Evolutionary conservation across 108 stramenopile species (phyloP), one percentile per base, ranked within the genome.

Genomic region (Epipyxis sp.): DNA sequence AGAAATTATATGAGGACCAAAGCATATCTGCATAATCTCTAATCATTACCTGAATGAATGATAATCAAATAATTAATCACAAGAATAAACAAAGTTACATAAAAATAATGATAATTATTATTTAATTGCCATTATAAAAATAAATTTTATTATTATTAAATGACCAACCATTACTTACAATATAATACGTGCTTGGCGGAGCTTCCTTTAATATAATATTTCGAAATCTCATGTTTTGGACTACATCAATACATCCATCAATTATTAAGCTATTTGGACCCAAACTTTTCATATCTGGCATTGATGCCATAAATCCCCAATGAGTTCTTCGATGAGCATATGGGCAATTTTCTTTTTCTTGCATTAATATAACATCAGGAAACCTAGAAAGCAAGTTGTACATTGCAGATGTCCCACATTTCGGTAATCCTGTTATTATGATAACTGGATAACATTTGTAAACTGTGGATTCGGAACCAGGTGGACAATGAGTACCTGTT

Each of bases 301-400:
- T 20, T 25, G 54, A 57, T 20, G 16, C 20, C 20, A 57, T 20
- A 57, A 20, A 57, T 20, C 16, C 20, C 16, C 25, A 57, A 57
- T 57, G 54, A 16, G 54, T 25, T 57, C 54, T 16, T 25, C 54
- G 54, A 16, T 25, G 54, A 25, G 54, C 25, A 57, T 57, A 57
- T 16, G 54, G 54, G 54, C 54, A 57, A 57, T 57, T 57, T 25
- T 57, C 54, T 57, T 57, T 57, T 25, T 57, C 54, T 20, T 57
- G 54, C 54, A 57, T 57, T 20, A 25, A 20, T 16, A 57, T 57
- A 20, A 25, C 54, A 16, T 25, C 54, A 20, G 54, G 54, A 16
- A 57, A 57, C 54, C 25, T 57, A 25, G 54, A 16, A 20, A 65
- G 16, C 16, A 65, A 27, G 3, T 65, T 37, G 62, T 65, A 65